Conservation (phyloP, 176 grass and related monocot genomes). For the Zoysia pacifica region DNA sequence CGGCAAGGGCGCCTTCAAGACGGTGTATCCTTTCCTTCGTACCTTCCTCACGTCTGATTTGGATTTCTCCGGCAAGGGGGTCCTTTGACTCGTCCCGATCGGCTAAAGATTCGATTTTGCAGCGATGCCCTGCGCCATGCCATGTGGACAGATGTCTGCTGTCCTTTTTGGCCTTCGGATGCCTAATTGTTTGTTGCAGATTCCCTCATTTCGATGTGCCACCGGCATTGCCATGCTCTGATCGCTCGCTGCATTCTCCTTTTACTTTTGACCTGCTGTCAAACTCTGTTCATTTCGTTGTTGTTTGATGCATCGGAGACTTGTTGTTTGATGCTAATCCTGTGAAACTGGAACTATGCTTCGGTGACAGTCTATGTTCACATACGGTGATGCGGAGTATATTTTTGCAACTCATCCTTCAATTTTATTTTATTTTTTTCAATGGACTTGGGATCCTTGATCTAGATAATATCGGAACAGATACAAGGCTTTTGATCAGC, state of each 20-base stretch:
- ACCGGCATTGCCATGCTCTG: conserved; percentile 15
- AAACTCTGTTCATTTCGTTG: neutral
- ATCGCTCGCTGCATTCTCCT: neutral
- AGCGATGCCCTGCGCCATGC: neutral
- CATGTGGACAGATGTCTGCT: neutral
- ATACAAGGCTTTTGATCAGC: conserved; percentile 81
- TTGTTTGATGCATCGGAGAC: neutral
- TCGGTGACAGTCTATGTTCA: no score
- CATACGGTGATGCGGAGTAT: neutral
- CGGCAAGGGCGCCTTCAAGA: conserved; percentile 78
- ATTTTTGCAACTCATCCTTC: neutral
- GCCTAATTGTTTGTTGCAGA: neutral
- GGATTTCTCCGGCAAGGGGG: neutral
- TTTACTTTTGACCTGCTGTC: neutral
- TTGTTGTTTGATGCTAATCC: neutral
- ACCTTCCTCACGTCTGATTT: neutral
- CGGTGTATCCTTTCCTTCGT: conserved; percentile 68
- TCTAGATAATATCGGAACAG: conserved; percentile 38
- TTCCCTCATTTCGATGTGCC: neutral
- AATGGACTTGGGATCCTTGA: conserved; percentile 52
- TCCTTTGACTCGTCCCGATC: neutral
- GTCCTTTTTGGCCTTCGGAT: neutral
- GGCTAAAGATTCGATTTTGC: conserved; percentile 29
- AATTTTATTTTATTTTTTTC: neutral
- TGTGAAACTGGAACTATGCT: conserved; percentile 17